Evolutionary conservation across 2,329 filamentous ascomycete genomes (phyloP), one percentile per base, ranked within the genome.

Genomic region (Aspergillus arachidicola): DNA sequence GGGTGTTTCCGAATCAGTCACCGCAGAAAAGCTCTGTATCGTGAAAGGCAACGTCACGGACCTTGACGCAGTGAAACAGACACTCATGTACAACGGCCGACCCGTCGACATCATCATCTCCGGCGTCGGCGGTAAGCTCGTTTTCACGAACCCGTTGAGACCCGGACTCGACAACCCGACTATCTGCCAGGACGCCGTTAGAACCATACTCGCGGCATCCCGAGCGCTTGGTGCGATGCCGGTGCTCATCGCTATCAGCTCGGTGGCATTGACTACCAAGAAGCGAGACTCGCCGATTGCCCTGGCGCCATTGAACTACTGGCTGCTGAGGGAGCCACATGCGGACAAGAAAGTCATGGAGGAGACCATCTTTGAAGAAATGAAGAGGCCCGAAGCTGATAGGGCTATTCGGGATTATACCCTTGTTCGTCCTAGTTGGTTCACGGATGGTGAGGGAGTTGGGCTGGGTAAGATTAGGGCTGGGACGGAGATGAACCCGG

Each of bases 1-100:
- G 67, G 75, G 73, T 16, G 66, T 86, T 57, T 69, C 78, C 30
- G 57, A 74, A 23, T 64, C 72, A 12, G 68, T 69, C 56, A 61
- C 83, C 61, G 59, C 75, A 65, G 63, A 67, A 36, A 71, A 82
- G 60, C 80, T 86, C 38, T 82, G 77, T 62, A 81, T 86, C 61
- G 73, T 83, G 62, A 45, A 79, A 66, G 85, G 85, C 64, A 77
- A 83, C 67, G 79, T 80, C 30, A 80, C 79, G 56, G 78, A 84
- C 65, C 45, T 78, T 38, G 60, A 68, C 3, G 76, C 76, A 23
- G 79, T 86, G 21, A 76, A 79, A 43, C 61, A 73, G 19, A 74
- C 79, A 23, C 67, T 77, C 21, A 68, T 72, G 23, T 64, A 70
- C 0, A 53, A 58, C 28, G 70, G 68, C 34, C 62, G 62, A 26